Conservation (phyloP, 1,284 basidiomycete genomes). For the Dichomitus squalens region DNA sequence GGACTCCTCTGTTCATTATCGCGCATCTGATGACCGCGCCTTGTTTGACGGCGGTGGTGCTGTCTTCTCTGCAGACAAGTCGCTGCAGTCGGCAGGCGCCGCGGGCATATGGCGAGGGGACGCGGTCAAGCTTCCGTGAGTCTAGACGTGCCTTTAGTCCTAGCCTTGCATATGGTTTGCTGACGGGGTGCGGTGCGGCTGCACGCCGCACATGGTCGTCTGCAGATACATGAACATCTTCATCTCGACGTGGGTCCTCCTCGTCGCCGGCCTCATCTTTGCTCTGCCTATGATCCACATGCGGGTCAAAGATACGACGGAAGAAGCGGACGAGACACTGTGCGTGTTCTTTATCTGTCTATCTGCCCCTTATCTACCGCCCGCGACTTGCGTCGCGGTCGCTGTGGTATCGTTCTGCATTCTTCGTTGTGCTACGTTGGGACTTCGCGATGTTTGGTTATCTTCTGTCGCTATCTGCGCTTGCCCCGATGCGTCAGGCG, state of each 20-base stretch:
- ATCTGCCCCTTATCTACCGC: neutral
- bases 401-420: neutral
- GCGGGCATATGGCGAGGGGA: conserved; percentile 47
- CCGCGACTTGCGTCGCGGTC: too few species aligned
- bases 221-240: conserved; percentile 46
- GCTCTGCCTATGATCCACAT: conserved; percentile 50
- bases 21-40: neutral
- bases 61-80: conserved; percentile 38
- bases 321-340: conserved; percentile 33
- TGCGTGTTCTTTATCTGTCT: conserved; percentile 15
- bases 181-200: too few species aligned
- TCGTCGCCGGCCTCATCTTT: conserved; percentile 43
- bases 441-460: conserved; percentile 2
- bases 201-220: neutral
- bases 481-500: neutral
- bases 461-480: neutral
- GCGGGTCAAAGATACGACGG: conserved; percentile 42
- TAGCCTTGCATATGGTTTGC: neutral
- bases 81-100: conserved; percentile 46
- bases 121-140: conserved; percentile 41
- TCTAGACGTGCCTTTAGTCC: conserved; percentile 3
- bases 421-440: neutral
- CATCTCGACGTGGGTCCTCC: conserved; percentile 45
- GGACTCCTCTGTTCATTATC: neutral
- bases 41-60: too few species aligned